A percentile compares a stretch with the other conserved stretches of the same genome.
Evolutionary conservation across 441 rosid species (phyloP).

Genomic region (Breynia disticha): DNA sequence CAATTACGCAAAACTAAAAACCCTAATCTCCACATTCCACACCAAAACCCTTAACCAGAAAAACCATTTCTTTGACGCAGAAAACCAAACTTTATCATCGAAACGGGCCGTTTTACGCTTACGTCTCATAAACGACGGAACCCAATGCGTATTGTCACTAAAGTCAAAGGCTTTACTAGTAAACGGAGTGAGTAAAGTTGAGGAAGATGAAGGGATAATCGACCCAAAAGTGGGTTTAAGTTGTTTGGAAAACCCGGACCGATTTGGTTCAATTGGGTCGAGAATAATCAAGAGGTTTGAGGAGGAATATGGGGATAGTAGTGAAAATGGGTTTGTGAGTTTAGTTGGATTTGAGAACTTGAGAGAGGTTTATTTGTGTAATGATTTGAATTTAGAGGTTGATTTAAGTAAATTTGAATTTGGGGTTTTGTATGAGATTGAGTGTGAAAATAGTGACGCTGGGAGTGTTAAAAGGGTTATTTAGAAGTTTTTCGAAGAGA

Average conservation of each 20-base stretch:
- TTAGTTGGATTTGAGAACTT: slow-evolving; percentile 83
- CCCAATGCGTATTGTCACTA: slow-evolving; percentile 51
- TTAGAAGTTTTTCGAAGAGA: slow-evolving; percentile 48
- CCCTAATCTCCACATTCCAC: slow-evolving; percentile 46
- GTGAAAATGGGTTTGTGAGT: slow-evolving; percentile 40
- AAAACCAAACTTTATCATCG: slow-evolving; percentile 38
- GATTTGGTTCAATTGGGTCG: slow-evolving; percentile 29
- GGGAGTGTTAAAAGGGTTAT: slow-evolving; percentile 51
- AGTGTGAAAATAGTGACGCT: slow-evolving; percentile 71
- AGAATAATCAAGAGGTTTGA: slow-evolving; percentile 52
- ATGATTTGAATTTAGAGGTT: slow-evolving; percentile 60
- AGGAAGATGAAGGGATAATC: slow-evolving; percentile 72
- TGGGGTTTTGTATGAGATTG: slow-evolving; percentile 66
- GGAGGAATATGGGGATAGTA: slow-evolving; percentile 56
- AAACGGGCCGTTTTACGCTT: slow-evolving; percentile 57
- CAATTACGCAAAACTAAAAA: slow-evolving; percentile 33
- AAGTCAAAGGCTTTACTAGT: slow-evolving; percentile 49
- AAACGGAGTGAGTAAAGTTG: slow-evolving; percentile 72
- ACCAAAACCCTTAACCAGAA: slow-evolving; percentile 50
- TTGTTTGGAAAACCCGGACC: slow-evolving; percentile 36
- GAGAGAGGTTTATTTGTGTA: slow-evolving; percentile 58
- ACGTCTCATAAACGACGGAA: slow-evolving; percentile 39
- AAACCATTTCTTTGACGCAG: slow-evolving; percentile 63
- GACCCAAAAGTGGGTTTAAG: slow-evolving; percentile 26
- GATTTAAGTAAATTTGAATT: slow-evolving; percentile 72